These are phyloP conservation scores for Porcisia hertigi DNA, from an alignment of 208 protist genomes.

Conservation along the genomic window DNA sequence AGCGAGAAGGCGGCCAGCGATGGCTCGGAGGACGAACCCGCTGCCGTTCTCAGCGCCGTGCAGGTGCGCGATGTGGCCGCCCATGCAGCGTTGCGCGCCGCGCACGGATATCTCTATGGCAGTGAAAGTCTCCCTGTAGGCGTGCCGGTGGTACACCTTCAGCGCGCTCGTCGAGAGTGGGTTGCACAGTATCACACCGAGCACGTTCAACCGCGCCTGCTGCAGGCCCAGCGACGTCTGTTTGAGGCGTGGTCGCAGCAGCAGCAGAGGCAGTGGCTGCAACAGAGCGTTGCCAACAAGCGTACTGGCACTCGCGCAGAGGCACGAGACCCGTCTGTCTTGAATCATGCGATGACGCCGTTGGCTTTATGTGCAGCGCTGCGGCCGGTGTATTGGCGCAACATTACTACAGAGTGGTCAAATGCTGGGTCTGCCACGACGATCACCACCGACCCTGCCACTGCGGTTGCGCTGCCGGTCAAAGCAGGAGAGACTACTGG, in stretches of 20 bases:
- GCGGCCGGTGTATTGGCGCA: slow-evolving; percentile 23
- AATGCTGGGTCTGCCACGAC: not conserved
- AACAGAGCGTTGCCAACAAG: not conserved
- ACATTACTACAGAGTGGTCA: not conserved
- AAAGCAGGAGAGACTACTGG: not conserved
- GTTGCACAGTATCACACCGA: slow-evolving; percentile 31
- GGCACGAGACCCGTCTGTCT: not conserved
- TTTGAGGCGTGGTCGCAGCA: slow-evolving; percentile 24
- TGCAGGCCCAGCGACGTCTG: slow-evolving; percentile 26
- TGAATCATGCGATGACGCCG: not conserved
- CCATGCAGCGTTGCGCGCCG: slow-evolving; percentile 25
- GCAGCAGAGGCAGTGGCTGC: not conserved
- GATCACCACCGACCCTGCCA: not conserved
- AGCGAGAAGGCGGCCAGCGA: not conserved
- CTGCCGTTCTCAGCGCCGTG: not conserved
- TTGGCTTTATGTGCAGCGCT: slow-evolving; percentile 8
- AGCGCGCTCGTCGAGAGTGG: slow-evolving; percentile 41
- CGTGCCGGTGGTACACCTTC: slow-evolving; percentile 39
- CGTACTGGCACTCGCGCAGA: not conserved
- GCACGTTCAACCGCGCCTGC: slow-evolving; percentile 32
- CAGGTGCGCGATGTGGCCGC: slow-evolving; percentile 24
- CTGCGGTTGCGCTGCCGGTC: not conserved
- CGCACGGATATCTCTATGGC: slow-evolving; percentile 44
- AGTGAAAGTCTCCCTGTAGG: slow-evolving; percentile 40
- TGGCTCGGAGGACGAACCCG: not conserved